Base-by-base conservation (phyloP, 1,139 yeast genomes). In the Magnusiomyces fungicola region DNA sequence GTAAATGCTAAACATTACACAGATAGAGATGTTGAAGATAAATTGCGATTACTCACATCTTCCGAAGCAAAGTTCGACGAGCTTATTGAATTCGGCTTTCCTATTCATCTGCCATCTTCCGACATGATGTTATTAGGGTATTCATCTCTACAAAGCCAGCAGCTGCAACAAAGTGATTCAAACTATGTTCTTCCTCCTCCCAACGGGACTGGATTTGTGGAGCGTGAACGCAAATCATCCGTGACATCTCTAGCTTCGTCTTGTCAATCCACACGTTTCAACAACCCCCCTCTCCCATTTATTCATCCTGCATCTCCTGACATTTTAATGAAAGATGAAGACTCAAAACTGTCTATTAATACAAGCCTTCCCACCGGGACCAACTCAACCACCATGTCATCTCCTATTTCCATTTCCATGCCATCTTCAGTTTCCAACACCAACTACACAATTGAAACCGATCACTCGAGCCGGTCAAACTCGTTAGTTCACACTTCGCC, bases 11-110 rank as follows among this genome's bases (percentile, higher is more conserved):
- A 51, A 42, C 60, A 54, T 53, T 61, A 53, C 48, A 52, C 51
- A 27, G 64, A 62, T 27, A 46, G 46, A 12, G 61, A 59, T 9
- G 55, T 61, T 30, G 55, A 53, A 42, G 48, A 50, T 12, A 57
- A 57, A 50, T 56, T 62, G 27, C 52, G 54, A 10, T 55, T 61
- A 42, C 54, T 62, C 38, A 48, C 52, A 27, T 48, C 53, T 14
- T 55, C 61, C 1, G 52, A 54, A 18, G 37, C 44, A 25, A 54
- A 50, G 40, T 62, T 63, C 40, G 65, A 62, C 49, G 65, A 62
- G 46, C 50, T 63, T 29, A 48, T 61, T 19, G 65, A 62, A 49
- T 54, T 55, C 40, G 67, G 67, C 24, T 63, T 62, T 53, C 66
- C 65, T 7, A 41, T 49, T n/a, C 53, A 51, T 14, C 39, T 55